These are phyloP conservation scores for Usnea hakonensis DNA, from an alignment of 495 filamentous ascomycete genomes.

Conservation along the genomic window DNA sequence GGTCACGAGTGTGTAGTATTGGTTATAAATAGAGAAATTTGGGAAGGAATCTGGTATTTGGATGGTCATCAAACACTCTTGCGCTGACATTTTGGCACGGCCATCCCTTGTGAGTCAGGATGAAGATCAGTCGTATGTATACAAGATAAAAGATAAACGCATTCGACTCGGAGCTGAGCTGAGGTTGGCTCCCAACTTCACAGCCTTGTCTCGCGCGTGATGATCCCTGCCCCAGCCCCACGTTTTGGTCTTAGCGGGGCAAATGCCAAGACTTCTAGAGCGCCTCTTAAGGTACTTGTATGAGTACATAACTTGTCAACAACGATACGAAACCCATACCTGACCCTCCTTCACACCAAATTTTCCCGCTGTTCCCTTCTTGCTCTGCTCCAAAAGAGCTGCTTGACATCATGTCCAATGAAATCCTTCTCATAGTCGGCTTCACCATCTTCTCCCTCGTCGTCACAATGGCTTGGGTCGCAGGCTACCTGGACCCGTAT, in stretches of 20 bases:
- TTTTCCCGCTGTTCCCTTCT: background rate
- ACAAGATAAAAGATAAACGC: too few species aligned
- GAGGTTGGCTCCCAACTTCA: slow-evolving; percentile 8
- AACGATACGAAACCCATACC: background rate
- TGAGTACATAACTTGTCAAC: too few species aligned
- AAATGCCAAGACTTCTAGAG: background rate
- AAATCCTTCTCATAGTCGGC: slow-evolving; percentile 27
- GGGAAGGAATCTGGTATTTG: background rate
- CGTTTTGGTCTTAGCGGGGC: background rate
- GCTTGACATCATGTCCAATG: slow-evolving; percentile 18
- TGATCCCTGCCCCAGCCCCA: slow-evolving; percentile 4
- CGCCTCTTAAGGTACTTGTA: background rate
- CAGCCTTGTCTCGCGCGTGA: background rate
- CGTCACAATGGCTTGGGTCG: slow-evolving; percentile 32
- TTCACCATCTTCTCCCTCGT: slow-evolving; percentile 24
- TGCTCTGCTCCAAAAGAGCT: background rate
- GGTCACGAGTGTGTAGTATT: background rate
- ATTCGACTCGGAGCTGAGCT: slow-evolving; percentile 1
- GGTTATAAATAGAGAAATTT: background rate
- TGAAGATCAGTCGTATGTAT: too few species aligned
- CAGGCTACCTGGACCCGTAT: slow-evolving; percentile 31
- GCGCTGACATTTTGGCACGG: background rate
- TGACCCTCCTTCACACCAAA: background rate
- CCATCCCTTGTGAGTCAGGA: background rate
- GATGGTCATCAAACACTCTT: background rate